phyloP scores from a whole-genome alignment of 1,139 yeast genomes.

The Kodamaea anthophila region DNA sequence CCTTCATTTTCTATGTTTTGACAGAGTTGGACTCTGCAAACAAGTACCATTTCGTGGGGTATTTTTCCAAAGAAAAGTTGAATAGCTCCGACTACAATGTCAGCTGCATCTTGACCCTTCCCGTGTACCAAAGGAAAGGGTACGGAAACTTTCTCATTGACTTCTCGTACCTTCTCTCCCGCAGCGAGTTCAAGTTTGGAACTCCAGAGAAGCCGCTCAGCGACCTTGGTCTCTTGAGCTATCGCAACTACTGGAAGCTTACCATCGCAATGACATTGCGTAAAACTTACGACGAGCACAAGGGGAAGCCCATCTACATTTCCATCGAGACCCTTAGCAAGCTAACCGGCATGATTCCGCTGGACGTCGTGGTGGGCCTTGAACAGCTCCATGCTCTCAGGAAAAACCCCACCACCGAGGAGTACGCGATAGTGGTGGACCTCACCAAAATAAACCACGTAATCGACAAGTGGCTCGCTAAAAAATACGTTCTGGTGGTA shows the following conservation, averaged over 20 bases:
- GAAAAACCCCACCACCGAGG: slow-evolving; percentile 34
- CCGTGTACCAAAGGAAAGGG: slow-evolving; percentile 82
- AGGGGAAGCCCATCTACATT: slow-evolving; percentile 14
- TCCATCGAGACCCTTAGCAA: slow-evolving; percentile 59
- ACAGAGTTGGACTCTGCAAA: slow-evolving; percentile 57
- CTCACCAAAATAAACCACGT: slow-evolving; percentile 35
- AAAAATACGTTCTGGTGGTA: slow-evolving; percentile 48
- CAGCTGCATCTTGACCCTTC: slow-evolving; percentile 85
- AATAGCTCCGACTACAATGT: slow-evolving; percentile 74
- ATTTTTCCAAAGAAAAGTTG: slow-evolving; percentile 84
- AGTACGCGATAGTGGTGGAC: slow-evolving; percentile 54
- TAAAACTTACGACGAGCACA: slow-evolving; percentile 24
- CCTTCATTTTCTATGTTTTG: slow-evolving; percentile 81
- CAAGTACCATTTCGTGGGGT: slow-evolving; percentile 81
- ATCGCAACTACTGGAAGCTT: slow-evolving; percentile 81
- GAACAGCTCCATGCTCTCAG: slow-evolving; percentile 67
- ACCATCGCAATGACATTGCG: slow-evolving; percentile 45
- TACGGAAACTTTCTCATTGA: slow-evolving; percentile 86
- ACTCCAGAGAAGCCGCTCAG: slow-evolving; percentile 95
- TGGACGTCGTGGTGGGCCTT: slow-evolving; percentile 81
- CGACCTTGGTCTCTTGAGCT: slow-evolving; percentile 78
- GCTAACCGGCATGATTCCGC: slow-evolving; percentile 78
- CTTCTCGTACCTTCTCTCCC: slow-evolving; percentile 74
- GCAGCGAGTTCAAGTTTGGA: slow-evolving; percentile 73
- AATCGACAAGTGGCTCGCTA: slow-evolving; percentile 49